Evolutionary conservation across 2,329 filamentous ascomycete species (phyloP).

Genomic region (Ceratocystis diversiconidia): DNA sequence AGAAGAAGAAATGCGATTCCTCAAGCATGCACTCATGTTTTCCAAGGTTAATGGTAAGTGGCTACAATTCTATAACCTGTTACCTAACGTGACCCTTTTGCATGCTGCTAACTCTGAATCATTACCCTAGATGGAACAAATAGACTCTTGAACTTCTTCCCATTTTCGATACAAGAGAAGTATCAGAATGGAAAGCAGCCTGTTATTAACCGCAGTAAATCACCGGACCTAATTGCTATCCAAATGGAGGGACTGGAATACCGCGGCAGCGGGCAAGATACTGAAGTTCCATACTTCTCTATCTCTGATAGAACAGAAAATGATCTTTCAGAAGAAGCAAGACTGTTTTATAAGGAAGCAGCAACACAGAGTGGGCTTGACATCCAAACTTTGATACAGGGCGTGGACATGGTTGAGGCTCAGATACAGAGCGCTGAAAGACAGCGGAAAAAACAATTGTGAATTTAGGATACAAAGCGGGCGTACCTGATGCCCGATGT

Average conservation of each 20-base stretch:
- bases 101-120: not conserved
- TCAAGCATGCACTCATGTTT: conserved; percentile 31
- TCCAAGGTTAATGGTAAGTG: conserved; percentile 11
- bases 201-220: not conserved
- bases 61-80: not conserved
- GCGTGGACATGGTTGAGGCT: conserved; percentile 19
- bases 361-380: conserved; percentile 12
- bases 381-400: conserved; percentile 15
- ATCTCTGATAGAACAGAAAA: conserved; percentile 13
- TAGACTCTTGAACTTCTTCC: conserved; percentile 10
- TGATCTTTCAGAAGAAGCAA: conserved; percentile 17
- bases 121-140: not conserved
- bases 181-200: not conserved
- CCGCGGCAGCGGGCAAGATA: not conserved
- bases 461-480: no score
- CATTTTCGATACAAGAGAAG: conserved; percentile 1
- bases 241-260: not conserved
- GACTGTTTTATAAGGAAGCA: conserved; percentile 17
- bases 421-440: conserved; percentile 14
- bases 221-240: not conserved
- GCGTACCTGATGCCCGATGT: no score
- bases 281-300: not conserved
- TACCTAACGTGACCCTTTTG: not conserved
- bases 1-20: conserved; percentile 50
- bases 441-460: not conserved